Base-by-base conservation (phyloP, 139 green algal genomes). In the Bryopsis sp. region DNA sequence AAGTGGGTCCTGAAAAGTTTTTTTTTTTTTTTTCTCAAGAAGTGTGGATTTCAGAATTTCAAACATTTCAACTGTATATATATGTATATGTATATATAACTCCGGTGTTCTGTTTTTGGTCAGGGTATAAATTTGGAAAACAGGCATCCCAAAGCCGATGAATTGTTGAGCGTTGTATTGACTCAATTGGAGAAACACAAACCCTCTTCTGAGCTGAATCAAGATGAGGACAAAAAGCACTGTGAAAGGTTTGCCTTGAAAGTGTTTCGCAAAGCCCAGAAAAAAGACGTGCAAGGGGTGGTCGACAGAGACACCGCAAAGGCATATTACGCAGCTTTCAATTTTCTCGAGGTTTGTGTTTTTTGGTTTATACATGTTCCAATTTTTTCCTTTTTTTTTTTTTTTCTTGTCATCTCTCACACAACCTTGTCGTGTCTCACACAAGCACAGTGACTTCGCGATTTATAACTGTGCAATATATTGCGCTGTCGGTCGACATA, bases 321-420 rank as follows among this genome's bases (percentile, higher is more conserved):
- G 47, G 84, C 86, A 3, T 97, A 87, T 54, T 94, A 93, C 31
- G 91, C 91, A 0, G 86, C 91, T 2, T 82, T 76, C 39, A 81
- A 88, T 36, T 97, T 97, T 79, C 71, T 96, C 11, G 88, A 97
- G 64, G 86, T 93, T 48, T 7, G 75, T 33, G 6, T 61, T 61
- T 61, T 5, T 5, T 36, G 11, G 43, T 26, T 26, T 26, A 50
- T 50, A 19, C 11, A 50, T n/a, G n/a, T n/a, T n/a, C n/a, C n/a
- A n/a, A n/a, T n/a, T n/a, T n/a, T n/a, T n/a, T n/a, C n/a, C n/a
- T n/a, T n/a, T n/a, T n/a, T n/a, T n/a, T n/a, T n/a, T n/a, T n/a
- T n/a, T n/a, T n/a, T n/a, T n/a, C n/a, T n/a, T n/a, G n/a, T n/a
- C n/a, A n/a, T n/a, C n/a, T n/a, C n/a, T n/a, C n/a, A n/a, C n/a